Evolutionary conservation across 2,329 filamentous ascomycete species (phyloP).

Genomic region (Botrytis elliptica): DNA sequence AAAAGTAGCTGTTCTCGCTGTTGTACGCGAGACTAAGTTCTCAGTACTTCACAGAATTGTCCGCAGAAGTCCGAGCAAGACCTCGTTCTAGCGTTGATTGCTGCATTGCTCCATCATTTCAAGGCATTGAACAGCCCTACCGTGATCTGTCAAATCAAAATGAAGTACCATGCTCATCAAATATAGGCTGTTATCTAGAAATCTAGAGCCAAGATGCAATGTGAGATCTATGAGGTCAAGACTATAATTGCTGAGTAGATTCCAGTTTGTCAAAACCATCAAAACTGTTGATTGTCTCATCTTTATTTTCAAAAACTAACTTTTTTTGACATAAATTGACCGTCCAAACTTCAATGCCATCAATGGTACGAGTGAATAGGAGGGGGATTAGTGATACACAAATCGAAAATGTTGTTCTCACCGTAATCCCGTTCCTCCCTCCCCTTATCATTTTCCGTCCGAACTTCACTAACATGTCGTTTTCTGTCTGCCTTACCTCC

Average conservation of each 20-base stretch:
- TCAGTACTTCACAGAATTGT: background rate
- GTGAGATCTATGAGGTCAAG: background rate
- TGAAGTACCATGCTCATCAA: background rate
- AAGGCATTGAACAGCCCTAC: background rate
- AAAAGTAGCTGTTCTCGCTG: background rate
- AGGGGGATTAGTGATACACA: background rate
- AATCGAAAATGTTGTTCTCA: background rate
- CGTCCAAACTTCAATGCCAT: background rate
- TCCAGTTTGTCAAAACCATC: background rate
- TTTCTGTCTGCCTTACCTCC: background rate
- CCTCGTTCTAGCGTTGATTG: background rate
- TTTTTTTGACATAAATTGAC: background rate
- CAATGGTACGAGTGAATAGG: background rate
- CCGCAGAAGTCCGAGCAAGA: constrained; percentile 2
- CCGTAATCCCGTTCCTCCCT: background rate
- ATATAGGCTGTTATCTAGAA: background rate
- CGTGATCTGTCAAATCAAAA: background rate
- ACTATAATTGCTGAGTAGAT: background rate
- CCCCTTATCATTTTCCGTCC: background rate
- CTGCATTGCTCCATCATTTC: background rate
- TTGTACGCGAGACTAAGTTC: background rate
- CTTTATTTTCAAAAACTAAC: background rate
- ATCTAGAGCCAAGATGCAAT: background rate
- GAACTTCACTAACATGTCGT: background rate
- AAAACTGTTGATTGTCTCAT: background rate